Evolutionary conservation across 352 stramenopile species (phyloP), one percentile per base, ranked within the genome.

Genomic region (Blastocystis sp.): DNA sequence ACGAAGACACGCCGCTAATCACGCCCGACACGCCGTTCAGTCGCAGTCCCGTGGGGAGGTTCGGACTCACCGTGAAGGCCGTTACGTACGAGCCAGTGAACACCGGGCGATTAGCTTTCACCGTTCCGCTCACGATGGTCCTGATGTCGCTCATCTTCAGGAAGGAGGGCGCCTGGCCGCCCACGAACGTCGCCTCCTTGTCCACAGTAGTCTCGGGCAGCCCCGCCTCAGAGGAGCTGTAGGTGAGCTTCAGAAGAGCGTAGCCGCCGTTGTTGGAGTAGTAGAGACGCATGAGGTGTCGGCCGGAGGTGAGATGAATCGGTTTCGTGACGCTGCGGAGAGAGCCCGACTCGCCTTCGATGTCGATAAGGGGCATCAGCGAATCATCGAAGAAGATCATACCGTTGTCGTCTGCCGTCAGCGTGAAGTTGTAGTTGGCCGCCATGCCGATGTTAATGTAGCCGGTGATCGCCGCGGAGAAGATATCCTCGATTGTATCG

Each of bases 141-240:
- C 3, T n/a, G n/a, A 80, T 80, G 43, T 62, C 59, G 43, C 9
- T 66, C 3, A n/a, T n/a, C 3, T 66, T 14, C 4, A 74, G 24
- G 70, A 80, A 80, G 1, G 70, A 80, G 19, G 70, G 70, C 34
- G 48, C 70, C 48, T 21, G 43, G n/a, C 70, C 70, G 21, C 70
- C 70, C 19, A 80, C 70, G 43, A 62, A 66, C 10, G 70, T 80
- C 40, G 34, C 59, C 17, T 38, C 70, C n/a, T 80, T 62, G 62
- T 62, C 48, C 38, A 80, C 40, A 4, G 24, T 40, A 68, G 70
- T 80, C 17, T 65, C 11, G 43, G 70, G 70, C 1, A 80, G 48
- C 3, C 59, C 43, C 14, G 59, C 48, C 34, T 19, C 48, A 48
- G 1, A 3, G 1, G 70, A 80, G 4, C 4, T 69, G n/a, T 80